Evolutionary conservation across 768 basidiomycete genomes (phyloP).

Genomic region (Podaxis rugospora): DNA sequence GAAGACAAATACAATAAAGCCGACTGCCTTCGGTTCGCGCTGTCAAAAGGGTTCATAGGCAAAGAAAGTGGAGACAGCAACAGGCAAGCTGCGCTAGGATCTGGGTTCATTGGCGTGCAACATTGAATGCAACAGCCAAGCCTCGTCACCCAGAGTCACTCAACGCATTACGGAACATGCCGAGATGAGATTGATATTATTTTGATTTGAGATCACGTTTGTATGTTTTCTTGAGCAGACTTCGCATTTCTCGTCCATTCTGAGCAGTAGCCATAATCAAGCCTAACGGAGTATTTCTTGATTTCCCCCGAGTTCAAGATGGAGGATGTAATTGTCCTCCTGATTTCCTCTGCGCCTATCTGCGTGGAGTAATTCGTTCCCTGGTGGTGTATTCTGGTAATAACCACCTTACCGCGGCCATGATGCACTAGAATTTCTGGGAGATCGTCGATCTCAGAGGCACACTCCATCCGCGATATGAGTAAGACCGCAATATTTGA

Average conservation of each 20-base stretch:
- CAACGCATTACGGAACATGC: background rate
- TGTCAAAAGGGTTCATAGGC: background rate
- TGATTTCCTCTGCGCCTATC: background rate
- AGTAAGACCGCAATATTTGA: background rate
- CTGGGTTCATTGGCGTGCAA: background rate
- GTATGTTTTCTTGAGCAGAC: conserved; percentile 1
- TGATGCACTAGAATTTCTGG: background rate
- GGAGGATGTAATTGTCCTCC: background rate
- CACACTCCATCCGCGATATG: background rate
- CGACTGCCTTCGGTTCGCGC: background rate
- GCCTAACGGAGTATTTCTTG: background rate
- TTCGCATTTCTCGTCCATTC: background rate
- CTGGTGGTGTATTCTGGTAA: background rate
- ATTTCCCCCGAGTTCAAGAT: background rate
- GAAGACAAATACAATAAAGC: background rate
- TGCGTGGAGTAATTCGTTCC: background rate
- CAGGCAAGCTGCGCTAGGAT: conserved; percentile 2
- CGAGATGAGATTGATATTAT: conserved; percentile 1
- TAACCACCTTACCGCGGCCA: background rate
- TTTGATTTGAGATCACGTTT: background rate
- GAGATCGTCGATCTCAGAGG: conserved; percentile 1
- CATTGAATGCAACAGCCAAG: background rate
- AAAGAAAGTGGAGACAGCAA: background rate
- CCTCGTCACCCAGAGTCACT: background rate
- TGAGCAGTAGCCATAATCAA: background rate